These are phyloP conservation scores for Pseudomonodictys pantanalensis DNA, from an alignment of 495 filamentous ascomycete species.

Conservation along the genomic window DNA sequence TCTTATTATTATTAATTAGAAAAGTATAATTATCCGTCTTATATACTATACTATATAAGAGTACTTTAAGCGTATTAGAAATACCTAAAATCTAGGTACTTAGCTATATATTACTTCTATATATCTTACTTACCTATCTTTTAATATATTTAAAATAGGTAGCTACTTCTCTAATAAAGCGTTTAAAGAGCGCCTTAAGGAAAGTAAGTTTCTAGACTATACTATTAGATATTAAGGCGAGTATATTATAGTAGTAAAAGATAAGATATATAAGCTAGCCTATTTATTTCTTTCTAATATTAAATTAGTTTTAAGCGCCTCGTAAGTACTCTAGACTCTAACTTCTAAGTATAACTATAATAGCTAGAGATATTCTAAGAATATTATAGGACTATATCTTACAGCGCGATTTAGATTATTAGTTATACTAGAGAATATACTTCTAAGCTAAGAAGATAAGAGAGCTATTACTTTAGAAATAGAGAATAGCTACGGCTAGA, in stretches of 20 bases:
- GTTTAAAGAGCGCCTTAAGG: slow-evolving; percentile 33
- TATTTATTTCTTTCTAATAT: background rate
- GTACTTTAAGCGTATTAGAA: slow-evolving; percentile 47
- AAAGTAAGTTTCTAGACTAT: slow-evolving; percentile 46
- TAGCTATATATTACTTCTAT: slow-evolving; percentile 39
- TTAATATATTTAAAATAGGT: slow-evolving; percentile 38
- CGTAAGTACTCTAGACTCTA: slow-evolving; percentile 10
- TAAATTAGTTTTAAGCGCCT: slow-evolving; percentile 5
- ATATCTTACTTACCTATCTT: slow-evolving; percentile 50
- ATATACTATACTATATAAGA: slow-evolving; percentile 56
- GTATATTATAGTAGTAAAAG: slow-evolving; percentile 39
- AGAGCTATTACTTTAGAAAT: background rate
- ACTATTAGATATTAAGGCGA: slow-evolving; percentile 47
- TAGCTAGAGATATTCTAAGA: slow-evolving; percentile 12
- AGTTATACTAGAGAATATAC: background rate
- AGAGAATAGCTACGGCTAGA: background rate
- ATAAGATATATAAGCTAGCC: slow-evolving; percentile 19
- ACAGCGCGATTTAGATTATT: slow-evolving; percentile 17
- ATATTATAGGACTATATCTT: slow-evolving; percentile 10
- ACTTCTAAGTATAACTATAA: slow-evolving; percentile 3
- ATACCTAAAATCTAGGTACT: slow-evolving; percentile 42
- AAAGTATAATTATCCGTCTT: slow-evolving; percentile 49
- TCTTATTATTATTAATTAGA: slow-evolving; percentile 50
- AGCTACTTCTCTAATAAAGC: slow-evolving; percentile 35
- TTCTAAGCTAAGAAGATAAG: background rate